These are phyloP conservation scores for Nematocida sp. DNA, from an alignment of 371 early-diverging fungal genomes.

Conservation along the genomic window DNA sequence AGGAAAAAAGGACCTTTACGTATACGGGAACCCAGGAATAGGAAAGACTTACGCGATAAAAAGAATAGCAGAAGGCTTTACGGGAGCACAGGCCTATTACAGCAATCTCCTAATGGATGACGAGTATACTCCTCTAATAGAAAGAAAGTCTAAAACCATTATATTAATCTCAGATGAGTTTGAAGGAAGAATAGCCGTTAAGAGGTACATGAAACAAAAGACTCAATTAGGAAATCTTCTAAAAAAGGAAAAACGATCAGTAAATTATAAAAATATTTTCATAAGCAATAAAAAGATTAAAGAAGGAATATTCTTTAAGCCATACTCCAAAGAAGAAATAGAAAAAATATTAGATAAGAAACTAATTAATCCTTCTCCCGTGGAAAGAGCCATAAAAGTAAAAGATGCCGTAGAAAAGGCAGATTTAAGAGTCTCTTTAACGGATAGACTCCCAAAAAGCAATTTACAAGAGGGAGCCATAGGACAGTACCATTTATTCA, in stretches of 20 bases:
- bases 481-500: conserved; percentile 40
- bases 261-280: conserved; percentile 13
- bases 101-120: conserved; percentile 43
- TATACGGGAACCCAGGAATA: conserved; percentile 41
- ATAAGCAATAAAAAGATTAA: conserved; percentile 37
- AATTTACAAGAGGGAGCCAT: neutral
- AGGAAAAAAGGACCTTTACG: conserved; percentile 9
- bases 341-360: conserved; percentile 8
- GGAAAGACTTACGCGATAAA: conserved; percentile 35
- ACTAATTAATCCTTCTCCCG: too few relatives aligned
- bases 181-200: conserved; percentile 27
- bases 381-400: neutral
- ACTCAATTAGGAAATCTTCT: neutral
- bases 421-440: conserved; percentile 24
- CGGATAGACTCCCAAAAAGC: neutral
- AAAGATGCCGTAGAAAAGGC: conserved; percentile 13
- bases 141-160: neutral
- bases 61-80: neutral
- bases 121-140: neutral
- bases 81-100: conserved; percentile 22
- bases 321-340: conserved; percentile 38
- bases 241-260: conserved; percentile 5
- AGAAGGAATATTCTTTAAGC: conserved; percentile 39
- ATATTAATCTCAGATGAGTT: conserved; percentile 43
- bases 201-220: conserved; percentile 28